Base-by-base conservation (phyloP, 257 asterid species). In the Nicotiana otophora region DNA sequence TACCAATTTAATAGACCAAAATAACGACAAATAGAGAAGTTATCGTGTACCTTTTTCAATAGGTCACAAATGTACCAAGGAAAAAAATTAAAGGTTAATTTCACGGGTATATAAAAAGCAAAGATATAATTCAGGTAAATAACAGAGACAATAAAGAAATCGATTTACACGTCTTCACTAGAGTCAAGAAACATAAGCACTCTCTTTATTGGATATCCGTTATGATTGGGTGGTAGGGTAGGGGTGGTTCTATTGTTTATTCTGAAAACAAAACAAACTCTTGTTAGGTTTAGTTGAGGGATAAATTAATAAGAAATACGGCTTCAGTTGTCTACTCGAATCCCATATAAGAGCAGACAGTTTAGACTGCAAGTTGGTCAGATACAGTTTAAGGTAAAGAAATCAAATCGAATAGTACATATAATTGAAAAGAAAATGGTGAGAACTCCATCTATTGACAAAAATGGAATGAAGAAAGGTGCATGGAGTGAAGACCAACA, bases 401-500 rank as follows among this genome's bases (percentile, higher is more conserved):
- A 51, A 76, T 53, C 81, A 76, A 10, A 76, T 31, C 26, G 10
- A 23, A 23, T 23, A 23, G 26, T 23, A 23, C 26, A 23, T 28
- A 67, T 67, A 75, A 15, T 12, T 75, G 10, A 9, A 36, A 62
- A 62, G 31, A 72, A 58, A 80, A 76, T 86, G 88, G 88, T 79
- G 61, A 82, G 84, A 80, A 66, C 63, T 65, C 81, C 88, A 8
- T 67, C 10, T 31, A 30, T 82, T 9, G 87, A 86, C 77, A 64
- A 48, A 33, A 84, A 84, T 82, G 91, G 93, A 55, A 2, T 84
- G 78, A 91, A 72, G 85, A 91, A 78, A 82, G 91, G 94, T 7
- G 88, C 90, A 0, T 91, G 94, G 94, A 89, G 88, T 76, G 86
- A 84, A 34, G 91, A 91, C 4, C 63, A 61, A 86, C 0, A 89